Conservation (phyloP, 331 rosid genomes). For the Quercus phellos region DNA sequence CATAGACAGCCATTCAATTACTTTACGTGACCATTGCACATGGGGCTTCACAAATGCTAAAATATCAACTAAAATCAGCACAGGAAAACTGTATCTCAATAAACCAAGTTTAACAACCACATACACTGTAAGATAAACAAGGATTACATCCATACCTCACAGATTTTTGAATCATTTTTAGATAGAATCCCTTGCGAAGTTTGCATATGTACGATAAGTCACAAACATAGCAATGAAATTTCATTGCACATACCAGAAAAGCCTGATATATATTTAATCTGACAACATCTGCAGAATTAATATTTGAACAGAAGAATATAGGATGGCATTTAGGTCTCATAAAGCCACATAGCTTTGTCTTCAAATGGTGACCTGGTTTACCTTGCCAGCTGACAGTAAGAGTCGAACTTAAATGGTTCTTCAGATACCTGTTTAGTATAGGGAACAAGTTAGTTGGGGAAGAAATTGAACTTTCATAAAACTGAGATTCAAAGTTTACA, state of each 20-base stretch:
- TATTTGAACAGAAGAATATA: conserved; percentile 73
- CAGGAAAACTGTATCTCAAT: neutral
- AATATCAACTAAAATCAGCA: neutral
- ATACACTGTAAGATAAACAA: neutral
- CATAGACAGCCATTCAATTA: neutral
- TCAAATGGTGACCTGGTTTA: too few relatives aligned
- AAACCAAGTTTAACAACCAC: neutral
- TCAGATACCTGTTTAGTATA: neutral
- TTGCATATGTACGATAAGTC: too few relatives aligned
- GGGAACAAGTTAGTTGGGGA: conserved; percentile 19
- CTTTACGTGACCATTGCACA: conserved; percentile 1
- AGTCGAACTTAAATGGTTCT: too few relatives aligned
- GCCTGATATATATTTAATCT: conserved; percentile 69
- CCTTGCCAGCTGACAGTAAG: too few relatives aligned
- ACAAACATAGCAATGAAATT: too few relatives aligned
- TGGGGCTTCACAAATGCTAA: neutral
- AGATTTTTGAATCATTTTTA: conserved; percentile 43
- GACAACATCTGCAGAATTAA: conserved; percentile 79
- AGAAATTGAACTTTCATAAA: neutral
- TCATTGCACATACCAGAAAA: too few relatives aligned
- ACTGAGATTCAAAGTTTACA: neutral
- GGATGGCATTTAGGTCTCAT: conserved; percentile 42
- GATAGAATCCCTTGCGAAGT: conserved; percentile 27
- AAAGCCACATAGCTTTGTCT: too few relatives aligned
- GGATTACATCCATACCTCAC: conserved; percentile 45